Evolutionary conservation across 129 eudicot genomes (phyloP).

Genomic region (Pittosporum tobira): DNA sequence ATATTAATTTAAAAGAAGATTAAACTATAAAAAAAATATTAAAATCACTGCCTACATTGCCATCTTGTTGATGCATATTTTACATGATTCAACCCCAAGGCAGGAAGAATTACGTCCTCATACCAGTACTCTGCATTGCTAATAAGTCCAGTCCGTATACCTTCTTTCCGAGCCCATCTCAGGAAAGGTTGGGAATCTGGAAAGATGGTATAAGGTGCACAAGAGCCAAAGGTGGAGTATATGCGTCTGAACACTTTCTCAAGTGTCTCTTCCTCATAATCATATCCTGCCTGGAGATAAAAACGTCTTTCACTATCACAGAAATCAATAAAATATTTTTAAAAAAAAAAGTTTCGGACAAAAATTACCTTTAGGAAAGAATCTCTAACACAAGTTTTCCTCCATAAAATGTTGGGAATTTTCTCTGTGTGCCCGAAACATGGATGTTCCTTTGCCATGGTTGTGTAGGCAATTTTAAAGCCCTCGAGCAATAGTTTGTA

Average conservation of each 20-base stretch:
- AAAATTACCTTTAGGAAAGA: constrained; percentile 70
- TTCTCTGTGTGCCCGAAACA: constrained; percentile 84
- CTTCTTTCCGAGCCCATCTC: constrained; percentile 78
- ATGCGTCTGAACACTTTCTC: constrained; percentile 86
- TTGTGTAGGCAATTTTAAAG: constrained; percentile 79
- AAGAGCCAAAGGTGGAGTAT: constrained; percentile 82
- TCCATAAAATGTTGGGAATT: constrained; percentile 93
- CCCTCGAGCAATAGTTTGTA: constrained; percentile 93
- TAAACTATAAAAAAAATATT: too few species aligned
- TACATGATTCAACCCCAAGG: constrained; percentile 89
- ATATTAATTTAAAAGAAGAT: too few species aligned
- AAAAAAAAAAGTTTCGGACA: not conserved
- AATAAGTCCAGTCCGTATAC: constrained; percentile 69
- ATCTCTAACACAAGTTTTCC: constrained; percentile 84
- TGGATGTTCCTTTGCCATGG: constrained; percentile 81
- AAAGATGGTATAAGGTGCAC: constrained; percentile 83
- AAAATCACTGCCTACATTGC: too few species aligned
- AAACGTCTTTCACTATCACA: constrained; percentile 10
- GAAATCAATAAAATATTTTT: too few species aligned
- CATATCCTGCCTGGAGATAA: constrained; percentile 85
- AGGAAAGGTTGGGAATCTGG: constrained; percentile 84
- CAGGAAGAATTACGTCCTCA: constrained; percentile 92
- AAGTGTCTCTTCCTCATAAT: constrained; percentile 90
- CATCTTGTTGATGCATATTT: not conserved
- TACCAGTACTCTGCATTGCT: constrained; percentile 97